Evolutionary conservation across 306 rosid species (phyloP), one percentile per base, ranked within the genome.

Genomic region (Cucumis hystrix): DNA sequence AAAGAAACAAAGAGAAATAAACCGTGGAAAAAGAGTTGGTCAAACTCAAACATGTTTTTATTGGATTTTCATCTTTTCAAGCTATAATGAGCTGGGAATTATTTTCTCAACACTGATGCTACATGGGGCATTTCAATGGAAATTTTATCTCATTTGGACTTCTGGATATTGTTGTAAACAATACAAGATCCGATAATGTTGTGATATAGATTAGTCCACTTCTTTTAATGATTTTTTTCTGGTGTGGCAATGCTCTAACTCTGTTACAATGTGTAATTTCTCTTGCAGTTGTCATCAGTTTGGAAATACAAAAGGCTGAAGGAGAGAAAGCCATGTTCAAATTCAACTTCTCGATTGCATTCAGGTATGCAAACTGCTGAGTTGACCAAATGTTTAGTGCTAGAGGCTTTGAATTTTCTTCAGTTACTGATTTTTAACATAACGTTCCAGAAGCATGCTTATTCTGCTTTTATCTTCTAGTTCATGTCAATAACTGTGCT

Each of bases 261-360:
- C 74, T 67, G 55, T 35, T 28, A 5, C 25, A 28, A 52, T 52
- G 43, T 20, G 12, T 47, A 41, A 49, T 75, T 81, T 75, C 43
- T 76, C 71, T 71, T 83, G 83, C 81, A 95, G 99, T 83, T 96
- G 77, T 87, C 97, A 55, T 86, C 96, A 4, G 92, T 92, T 10
- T 96, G 99, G 99, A 89, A 89, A 80, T 88, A 87, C 79, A 89
- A 86, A 88, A 90, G 97, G 87, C 71, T 83, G 85, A 96, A 91
- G 64, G 99, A 91, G 87, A 91, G 82, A 69, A 92, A 88, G 79
- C 89, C 96, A 59, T 95, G 99, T 86, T 87, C 86, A 9, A 89
- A 88, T 83, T 77, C 93, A 83, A 87, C 89, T 16, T 80, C 88
- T 43, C 66, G 83, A 77, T 95, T 75, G 61, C 93, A 82, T 78